Evolutionary conservation across 108 stramenopile genomes (phyloP), one percentile per base, ranked within the genome.

Genomic region (Halocafeteria seosinensis): DNA sequence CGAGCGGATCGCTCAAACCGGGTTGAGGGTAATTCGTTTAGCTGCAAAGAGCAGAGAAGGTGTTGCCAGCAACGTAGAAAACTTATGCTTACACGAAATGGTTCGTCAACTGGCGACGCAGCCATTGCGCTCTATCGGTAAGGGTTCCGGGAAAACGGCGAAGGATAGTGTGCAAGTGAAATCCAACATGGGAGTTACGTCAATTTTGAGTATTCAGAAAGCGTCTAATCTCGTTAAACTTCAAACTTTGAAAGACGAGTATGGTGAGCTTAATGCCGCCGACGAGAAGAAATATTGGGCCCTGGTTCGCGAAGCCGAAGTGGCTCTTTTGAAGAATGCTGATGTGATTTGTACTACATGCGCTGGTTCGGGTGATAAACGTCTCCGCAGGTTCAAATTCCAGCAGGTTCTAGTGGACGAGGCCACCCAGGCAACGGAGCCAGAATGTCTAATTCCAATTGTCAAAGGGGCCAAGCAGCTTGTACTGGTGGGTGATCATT

Each of bases 311-410:
- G 0, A 11, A 2, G 12, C 50, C 5, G 69, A 70, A 34, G 38
- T 24, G 3, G 79, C 74, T 60, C 87, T 98, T 59, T 69, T 98
- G 63, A 86, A 91, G 73, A 90, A 90, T 0, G 96, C 96, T 6
- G 94, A 95, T 76, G 94, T 95, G 33, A 93, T 98, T 65, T 98
- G 96, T 66, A 87, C 85, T 61, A 98, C 96, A 30, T 98, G 96
- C 69, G 90, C 89, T 17, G 91, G 91, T 35, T 94, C 96, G 30
- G 96, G 90, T 17, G 96, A 98, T 69, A 87, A 89, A 4, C 87
- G 96, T 47, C 73, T 98, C 37, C 85, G 85, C 70, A 90, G 91
- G 68, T 86, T 90, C 53, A 86, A 88, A 13, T 95, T 98, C 68
- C 83, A 88, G 50, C 90, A 92, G 73, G 92, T 98, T 31, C 67